Percentiles rank a stretch among this genome's conserved stretches.
Evolutionary conservation across 345 rosid species (phyloP).

Genomic region (Dipteronia sinensis): DNA sequence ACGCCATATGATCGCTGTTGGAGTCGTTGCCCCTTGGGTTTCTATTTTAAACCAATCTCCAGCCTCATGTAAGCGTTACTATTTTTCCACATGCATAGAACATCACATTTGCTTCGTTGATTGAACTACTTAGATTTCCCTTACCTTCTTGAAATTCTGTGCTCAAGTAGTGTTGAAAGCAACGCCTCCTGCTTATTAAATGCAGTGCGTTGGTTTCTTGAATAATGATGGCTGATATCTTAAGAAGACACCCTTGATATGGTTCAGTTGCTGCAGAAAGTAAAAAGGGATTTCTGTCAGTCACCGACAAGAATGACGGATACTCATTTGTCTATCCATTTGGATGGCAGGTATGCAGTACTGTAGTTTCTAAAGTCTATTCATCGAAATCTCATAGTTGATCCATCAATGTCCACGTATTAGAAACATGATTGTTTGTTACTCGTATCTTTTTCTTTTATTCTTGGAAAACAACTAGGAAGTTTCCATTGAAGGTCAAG

Average conservation of each 20-base stretch:
- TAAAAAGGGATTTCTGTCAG: conserved; percentile 70
- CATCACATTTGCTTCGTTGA: background rate
- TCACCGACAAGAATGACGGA: conserved; percentile 78
- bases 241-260: conserved; percentile 83
- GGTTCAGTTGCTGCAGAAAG: conserved; percentile 99
- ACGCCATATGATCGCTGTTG: conserved; percentile 61
- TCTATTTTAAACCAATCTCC: conserved; percentile 53
- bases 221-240: conserved; percentile 49
- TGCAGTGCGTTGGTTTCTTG: conserved; percentile 21
- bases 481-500: conserved; percentile 82
- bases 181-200: conserved; percentile 14
- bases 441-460: background rate
- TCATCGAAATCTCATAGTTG: background rate
- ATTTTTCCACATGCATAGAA: conserved; percentile 5
- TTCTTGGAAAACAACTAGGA: conserved; percentile 45
- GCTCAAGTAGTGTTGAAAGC: conserved; percentile 26
- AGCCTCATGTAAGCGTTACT: conserved; percentile 57
- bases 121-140: conserved; percentile 5
- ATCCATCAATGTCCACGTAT: background rate
- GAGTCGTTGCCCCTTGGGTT: conserved; percentile 63
- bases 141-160: background rate
- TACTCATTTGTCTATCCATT: conserved; percentile 84
- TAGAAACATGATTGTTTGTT: background rate
- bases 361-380: background rate
- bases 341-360: conserved; percentile 82